These are phyloP conservation scores for Paraconiothyrium sp. DNA, from an alignment of 2,329 filamentous ascomycete species.

Conservation along the genomic window DNA sequence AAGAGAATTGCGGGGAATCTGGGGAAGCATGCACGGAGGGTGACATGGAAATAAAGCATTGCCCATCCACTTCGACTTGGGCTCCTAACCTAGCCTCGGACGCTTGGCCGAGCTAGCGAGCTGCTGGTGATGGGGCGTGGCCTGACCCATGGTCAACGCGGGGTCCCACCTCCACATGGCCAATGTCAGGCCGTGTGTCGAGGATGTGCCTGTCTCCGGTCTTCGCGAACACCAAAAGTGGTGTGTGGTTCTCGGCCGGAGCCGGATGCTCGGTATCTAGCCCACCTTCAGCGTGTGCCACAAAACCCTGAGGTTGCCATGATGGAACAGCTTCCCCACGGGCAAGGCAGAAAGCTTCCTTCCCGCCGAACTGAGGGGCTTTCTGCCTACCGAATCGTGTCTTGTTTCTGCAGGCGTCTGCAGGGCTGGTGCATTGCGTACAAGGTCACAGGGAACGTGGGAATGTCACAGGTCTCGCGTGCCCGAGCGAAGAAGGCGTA, in stretches of 20 bases:
- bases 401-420: background rate
- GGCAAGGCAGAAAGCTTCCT: constrained; percentile 11
- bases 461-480: constrained; percentile 20
- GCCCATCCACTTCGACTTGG: constrained; percentile 20
- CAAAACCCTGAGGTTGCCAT: background rate
- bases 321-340: background rate
- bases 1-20: constrained; percentile 19
- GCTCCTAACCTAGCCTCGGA: constrained; percentile 24
- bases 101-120: constrained; percentile 25
- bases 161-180: constrained; percentile 40
- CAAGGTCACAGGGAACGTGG: constrained; percentile 20
- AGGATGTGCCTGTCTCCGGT: background rate
- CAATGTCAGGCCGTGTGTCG: constrained; percentile 10
- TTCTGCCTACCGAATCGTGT: constrained; percentile 18
- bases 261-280: constrained; percentile 2
- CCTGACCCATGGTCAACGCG: constrained; percentile 29
- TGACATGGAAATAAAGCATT: constrained; percentile 27
- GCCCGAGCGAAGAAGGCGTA: background rate
- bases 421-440: background rate
- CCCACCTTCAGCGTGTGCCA: background rate
- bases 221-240: constrained; percentile 1
- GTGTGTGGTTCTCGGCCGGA: background rate
- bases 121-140: constrained; percentile 25
- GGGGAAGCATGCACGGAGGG: constrained; percentile 19
- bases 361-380: constrained; percentile 24